Percentiles rank a stretch among this genome's conserved stretches.
Conservation (phyloP, 306 rosid genomes). For the Spatholobus suberectus region DNA sequence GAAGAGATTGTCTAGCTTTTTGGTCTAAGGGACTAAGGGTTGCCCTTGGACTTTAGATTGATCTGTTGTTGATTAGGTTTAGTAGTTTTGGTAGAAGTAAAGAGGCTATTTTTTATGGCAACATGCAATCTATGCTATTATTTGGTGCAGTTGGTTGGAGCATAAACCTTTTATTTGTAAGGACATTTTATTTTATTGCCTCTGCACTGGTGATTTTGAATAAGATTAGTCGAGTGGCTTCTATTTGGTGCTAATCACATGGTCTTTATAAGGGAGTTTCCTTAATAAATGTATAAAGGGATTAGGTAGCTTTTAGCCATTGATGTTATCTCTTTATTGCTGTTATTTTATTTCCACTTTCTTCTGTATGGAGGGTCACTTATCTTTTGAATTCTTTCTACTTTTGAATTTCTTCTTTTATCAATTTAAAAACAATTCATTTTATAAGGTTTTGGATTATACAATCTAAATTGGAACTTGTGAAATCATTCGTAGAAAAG, state of each 20-base stretch:
- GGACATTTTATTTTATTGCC: background rate
- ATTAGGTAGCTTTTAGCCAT: background rate
- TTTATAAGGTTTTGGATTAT: background rate
- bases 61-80: background rate
- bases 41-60: background rate
- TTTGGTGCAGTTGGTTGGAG: background rate
- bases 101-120: background rate
- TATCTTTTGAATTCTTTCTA: background rate
- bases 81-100: background rate
- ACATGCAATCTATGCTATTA: background rate
- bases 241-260: constrained; percentile 1
- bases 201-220: background rate
- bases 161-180: background rate
- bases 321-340: background rate
- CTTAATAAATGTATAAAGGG: background rate
- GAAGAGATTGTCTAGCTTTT: background rate
- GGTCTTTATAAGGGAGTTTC: background rate
- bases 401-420: background rate
- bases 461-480: background rate
- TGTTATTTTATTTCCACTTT: background rate
- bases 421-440: background rate
- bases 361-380: background rate
- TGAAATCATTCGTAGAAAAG: background rate
- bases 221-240: background rate
- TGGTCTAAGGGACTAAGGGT: background rate